Conservation (phyloP, 2,329 filamentous ascomycete genomes). For the Graphiopsis chlorocephala region DNA sequence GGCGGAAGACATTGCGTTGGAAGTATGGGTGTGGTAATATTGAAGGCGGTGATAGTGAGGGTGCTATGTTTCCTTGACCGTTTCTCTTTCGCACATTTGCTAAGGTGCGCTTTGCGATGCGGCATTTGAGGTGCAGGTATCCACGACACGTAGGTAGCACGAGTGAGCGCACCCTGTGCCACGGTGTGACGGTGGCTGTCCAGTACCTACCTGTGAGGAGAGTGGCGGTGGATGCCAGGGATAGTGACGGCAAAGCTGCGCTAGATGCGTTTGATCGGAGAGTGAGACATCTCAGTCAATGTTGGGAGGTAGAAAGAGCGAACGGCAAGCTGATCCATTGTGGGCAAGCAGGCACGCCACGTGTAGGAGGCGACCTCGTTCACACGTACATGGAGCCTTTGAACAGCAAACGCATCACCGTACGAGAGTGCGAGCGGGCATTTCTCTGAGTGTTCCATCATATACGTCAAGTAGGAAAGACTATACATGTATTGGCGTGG, state of each 20-base stretch:
- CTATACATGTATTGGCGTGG: neutral
- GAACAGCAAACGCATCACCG: neutral
- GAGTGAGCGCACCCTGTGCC: neutral
- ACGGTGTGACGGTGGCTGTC: neutral
- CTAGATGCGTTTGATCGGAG: neutral
- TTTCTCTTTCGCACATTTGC: neutral
- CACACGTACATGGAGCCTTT: neutral
- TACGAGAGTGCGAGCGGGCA: neutral
- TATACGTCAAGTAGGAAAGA: neutral
- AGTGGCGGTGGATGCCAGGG: neutral
- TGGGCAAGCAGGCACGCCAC: neutral
- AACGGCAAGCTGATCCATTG: neutral
- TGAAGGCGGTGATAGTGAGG: neutral
- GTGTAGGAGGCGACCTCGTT: neutral
- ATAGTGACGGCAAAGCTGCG: neutral
- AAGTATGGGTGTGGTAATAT: neutral
- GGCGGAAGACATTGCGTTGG: slow-evolving; percentile 2
- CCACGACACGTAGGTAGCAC: slow-evolving; percentile 1
- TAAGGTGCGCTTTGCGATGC: neutral
- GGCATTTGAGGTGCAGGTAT: neutral
- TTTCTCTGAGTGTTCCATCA: neutral
- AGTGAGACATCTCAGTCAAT: neutral
- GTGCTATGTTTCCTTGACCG: neutral
- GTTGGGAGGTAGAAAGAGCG: neutral
- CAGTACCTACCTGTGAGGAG: neutral